These are phyloP conservation scores for Chaetomiaceae sp. DNA, from an alignment of 2,329 filamentous ascomycete species.

Conservation along the genomic window DNA sequence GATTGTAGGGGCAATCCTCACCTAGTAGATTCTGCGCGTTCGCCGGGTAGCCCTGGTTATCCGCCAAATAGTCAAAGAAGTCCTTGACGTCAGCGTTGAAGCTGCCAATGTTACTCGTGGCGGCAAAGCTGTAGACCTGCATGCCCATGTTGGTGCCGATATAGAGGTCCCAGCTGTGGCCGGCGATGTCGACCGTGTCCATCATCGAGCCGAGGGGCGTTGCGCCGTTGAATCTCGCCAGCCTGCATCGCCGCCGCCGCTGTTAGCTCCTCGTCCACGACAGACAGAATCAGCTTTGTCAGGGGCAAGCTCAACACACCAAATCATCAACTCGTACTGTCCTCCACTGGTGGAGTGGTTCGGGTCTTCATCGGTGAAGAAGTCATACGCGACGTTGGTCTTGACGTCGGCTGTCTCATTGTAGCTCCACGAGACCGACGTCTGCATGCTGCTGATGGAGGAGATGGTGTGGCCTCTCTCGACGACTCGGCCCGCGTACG, in stretches of 20 bases:
- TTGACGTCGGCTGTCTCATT: constrained; percentile 42
- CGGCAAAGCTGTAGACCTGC: constrained; percentile 47
- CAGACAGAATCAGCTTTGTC: neutral
- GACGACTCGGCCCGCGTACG: constrained; percentile 34
- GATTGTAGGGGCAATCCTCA: too few relatives aligned
- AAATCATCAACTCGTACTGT: constrained; percentile 60
- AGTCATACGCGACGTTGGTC: constrained; percentile 56
- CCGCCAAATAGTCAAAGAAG: constrained; percentile 46
- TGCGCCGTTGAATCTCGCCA: constrained; percentile 53
- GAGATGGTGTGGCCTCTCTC: constrained; percentile 27
- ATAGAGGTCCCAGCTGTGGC: constrained; percentile 47
- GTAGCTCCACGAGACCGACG: constrained; percentile 38
- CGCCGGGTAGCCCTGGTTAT: constrained; percentile 30
- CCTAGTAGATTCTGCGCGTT: constrained; percentile 16
- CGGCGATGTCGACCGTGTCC: constrained; percentile 44
- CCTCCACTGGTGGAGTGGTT: constrained; percentile 32
- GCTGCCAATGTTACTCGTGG: constrained; percentile 31
- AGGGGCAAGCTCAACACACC: constrained; percentile 33
- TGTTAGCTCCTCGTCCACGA: neutral
- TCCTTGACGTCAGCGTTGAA: constrained; percentile 47
- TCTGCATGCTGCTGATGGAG: constrained; percentile 31
- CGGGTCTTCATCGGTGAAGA: constrained; percentile 47
- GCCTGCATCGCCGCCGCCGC: constrained; percentile 28
- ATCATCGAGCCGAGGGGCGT: constrained; percentile 45
- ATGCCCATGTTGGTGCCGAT: constrained; percentile 47